phyloP scores from a whole-genome alignment of 1,284 basidiomycete species.

The Boletellus deceptivus region DNA sequence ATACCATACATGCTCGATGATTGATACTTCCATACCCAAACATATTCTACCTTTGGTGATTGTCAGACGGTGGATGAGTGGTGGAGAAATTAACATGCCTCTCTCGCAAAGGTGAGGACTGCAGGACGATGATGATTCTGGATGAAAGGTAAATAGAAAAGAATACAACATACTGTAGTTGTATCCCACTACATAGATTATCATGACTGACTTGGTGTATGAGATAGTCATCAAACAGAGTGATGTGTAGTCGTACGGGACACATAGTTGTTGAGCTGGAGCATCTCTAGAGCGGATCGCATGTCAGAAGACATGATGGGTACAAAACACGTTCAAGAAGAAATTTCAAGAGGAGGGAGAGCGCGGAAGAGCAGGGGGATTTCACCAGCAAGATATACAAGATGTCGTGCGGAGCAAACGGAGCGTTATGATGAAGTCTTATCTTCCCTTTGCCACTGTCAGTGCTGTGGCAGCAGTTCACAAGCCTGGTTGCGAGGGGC shows the following conservation, averaged over 20 bases:
- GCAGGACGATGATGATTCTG: neutral
- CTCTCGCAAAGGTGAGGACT: neutral
- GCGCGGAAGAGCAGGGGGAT: too few species aligned
- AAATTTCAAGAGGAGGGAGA: too few species aligned
- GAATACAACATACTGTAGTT: neutral
- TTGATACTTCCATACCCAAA: neutral
- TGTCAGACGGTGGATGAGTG: too few species aligned
- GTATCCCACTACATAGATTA: neutral
- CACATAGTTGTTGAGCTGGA: neutral
- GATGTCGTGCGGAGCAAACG: too few species aligned
- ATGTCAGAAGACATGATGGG: too few species aligned
- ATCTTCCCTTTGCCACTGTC: too few species aligned
- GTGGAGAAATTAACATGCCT: neutral
- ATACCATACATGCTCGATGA: neutral
- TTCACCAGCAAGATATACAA: too few species aligned
- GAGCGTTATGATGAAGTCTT: too few species aligned
- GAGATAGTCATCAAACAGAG: neutral
- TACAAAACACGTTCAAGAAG: too few species aligned
- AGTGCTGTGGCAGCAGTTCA: too few species aligned
- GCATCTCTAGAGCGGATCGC: neutral
- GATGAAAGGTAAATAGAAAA: neutral
- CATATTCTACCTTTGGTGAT: neutral
- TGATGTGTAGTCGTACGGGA: neutral
- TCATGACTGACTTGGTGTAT: neutral
- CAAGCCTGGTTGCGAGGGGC: too few species aligned